A percentile compares a stretch with the other conserved stretches of the same genome.
phyloP scores from a whole-genome alignment of 768 basidiomycete species.

The Boletus tylopilopsis region DNA sequence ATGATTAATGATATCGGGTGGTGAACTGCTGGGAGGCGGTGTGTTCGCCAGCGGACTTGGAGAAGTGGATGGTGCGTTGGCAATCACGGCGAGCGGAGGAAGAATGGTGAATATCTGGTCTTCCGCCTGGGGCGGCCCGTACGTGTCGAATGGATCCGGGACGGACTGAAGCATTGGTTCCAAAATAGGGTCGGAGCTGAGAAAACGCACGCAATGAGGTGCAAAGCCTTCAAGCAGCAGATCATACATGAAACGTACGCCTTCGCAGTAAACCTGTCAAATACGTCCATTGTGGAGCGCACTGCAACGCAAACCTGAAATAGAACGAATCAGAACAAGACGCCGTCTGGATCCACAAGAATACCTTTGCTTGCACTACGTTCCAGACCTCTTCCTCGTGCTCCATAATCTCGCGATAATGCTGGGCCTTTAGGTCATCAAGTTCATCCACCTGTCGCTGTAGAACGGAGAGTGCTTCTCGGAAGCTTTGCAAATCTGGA shows the following conservation, averaged over 20 bases:
- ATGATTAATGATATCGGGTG: slow-evolving; percentile 31
- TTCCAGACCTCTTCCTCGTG: slow-evolving; percentile 98
- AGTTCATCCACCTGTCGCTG: slow-evolving; percentile 91
- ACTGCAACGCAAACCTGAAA: slow-evolving; percentile 73
- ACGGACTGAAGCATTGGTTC: slow-evolving; percentile 88
- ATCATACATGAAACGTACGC: slow-evolving; percentile 50
- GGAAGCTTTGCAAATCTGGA: slow-evolving; percentile 84
- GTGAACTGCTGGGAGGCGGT: slow-evolving; percentile 36
- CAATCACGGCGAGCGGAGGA: slow-evolving; percentile 75
- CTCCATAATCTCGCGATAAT: slow-evolving; percentile 86
- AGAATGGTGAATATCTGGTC: slow-evolving; percentile 93
- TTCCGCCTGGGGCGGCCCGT: slow-evolving; percentile 82
- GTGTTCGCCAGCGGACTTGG: slow-evolving; percentile 54
- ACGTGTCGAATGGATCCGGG: slow-evolving; percentile 91
- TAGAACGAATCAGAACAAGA: slow-evolving; percentile 13
- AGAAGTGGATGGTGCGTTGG: slow-evolving; percentile 57
- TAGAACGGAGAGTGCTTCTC: slow-evolving; percentile 74
- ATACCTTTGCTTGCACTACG: slow-evolving; percentile 79
- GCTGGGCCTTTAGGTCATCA: slow-evolving; percentile 77
- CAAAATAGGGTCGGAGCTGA: slow-evolving; percentile 80
- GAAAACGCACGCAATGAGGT: slow-evolving; percentile 10
- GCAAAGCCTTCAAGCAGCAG: slow-evolving; percentile 1
- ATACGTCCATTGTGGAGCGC: slow-evolving; percentile 88
- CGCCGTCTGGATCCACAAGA: neutral
- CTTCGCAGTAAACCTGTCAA: slow-evolving; percentile 83